A percentile compares a stretch with the other conserved stretches of the same genome.
phyloP scores from a whole-genome alignment of 768 basidiomycete genomes.

The Mrakia hoshinonis region DNA sequence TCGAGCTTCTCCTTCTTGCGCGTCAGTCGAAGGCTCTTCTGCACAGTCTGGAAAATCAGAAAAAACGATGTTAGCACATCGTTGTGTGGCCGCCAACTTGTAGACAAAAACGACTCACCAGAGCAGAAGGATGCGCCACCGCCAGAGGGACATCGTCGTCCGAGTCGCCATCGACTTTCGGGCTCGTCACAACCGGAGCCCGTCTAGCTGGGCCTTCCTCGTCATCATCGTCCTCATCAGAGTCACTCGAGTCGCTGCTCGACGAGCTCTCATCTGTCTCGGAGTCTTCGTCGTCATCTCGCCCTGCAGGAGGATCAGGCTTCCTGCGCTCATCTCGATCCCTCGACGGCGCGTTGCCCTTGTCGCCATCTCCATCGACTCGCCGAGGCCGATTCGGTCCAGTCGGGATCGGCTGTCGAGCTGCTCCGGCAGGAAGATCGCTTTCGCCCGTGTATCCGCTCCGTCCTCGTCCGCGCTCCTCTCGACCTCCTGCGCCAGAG shows the following conservation, averaged over 20 bases:
- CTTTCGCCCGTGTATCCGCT: background rate
- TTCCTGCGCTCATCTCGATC: background rate
- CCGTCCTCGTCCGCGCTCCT: background rate
- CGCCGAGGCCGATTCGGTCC: slow-evolving; percentile 11
- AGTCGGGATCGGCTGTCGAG: background rate
- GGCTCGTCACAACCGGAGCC: background rate
- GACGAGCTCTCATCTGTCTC: background rate
- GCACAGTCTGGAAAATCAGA: slow-evolving; percentile 46
- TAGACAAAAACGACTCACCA: slow-evolving; percentile 45
- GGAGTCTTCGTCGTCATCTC: background rate
- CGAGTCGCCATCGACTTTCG: slow-evolving; percentile 16
- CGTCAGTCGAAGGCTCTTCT: slow-evolving; percentile 60
- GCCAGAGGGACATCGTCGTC: slow-evolving; percentile 75
- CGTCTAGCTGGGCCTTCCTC: background rate
- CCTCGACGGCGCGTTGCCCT: background rate
- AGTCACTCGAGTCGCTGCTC: background rate
- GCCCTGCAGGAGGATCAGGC: background rate
- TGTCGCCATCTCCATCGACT: background rate
- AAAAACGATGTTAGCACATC: too few relatives aligned
- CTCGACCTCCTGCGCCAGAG: background rate
- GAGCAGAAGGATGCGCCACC: slow-evolving; percentile 63
- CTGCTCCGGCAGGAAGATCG: background rate
- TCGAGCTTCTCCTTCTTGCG: slow-evolving; percentile 28
- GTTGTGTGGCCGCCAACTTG: too few relatives aligned
- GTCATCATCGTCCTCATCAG: background rate